Evolutionary conservation across 805 yeast genomes (phyloP), one percentile per base, ranked within the genome.

Genomic region (Saturnispora zaruensis): DNA sequence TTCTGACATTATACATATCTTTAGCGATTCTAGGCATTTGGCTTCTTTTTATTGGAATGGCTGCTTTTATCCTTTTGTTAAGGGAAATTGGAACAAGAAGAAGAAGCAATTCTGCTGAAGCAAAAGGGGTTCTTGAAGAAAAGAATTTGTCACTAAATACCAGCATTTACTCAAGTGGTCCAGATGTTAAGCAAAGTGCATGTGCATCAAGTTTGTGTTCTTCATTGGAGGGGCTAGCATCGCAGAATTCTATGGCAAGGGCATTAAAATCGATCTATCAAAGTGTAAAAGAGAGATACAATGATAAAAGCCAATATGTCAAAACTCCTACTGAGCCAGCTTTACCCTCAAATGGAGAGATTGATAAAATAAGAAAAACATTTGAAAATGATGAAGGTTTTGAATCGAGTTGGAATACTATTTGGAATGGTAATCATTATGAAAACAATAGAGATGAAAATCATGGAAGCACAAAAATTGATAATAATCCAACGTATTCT

Each of bases 1-100:
- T 64, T 54, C 50, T 66, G 18, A 87, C 82, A 59, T 60, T 79
- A 3, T 68, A 66, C 46, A 66, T 82, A 2, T 68, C 82, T 0
- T 32, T 71, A 3, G 67, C 62, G 0, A 58, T 83, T 0, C 44
- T 81, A 1, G 69, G 65, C 0, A 28, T 77, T 1, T 83, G 86
- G 84, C 1, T 70, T 0, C 5, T 72, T 0, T 79, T 78, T 54
- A 44, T 77, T 6, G 3, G 56, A 5, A 23, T 57, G 3, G 64
- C 59, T 8, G 16, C 55, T 16, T 5, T 51, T 0, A 51, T 64
- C 4, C 23, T 59, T 2, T 14, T 49, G 8, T 6, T 53, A 9
- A 45, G 56, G 51, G 53, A 52, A 46, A 9, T 24, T 23, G 21
- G 30, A 41, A 14, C 21, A 42, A 41, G 16, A 41, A 16, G 18